phyloP scores from a whole-genome alignment of 208 protist genomes.

The Acanthamoeba healyi region DNA sequence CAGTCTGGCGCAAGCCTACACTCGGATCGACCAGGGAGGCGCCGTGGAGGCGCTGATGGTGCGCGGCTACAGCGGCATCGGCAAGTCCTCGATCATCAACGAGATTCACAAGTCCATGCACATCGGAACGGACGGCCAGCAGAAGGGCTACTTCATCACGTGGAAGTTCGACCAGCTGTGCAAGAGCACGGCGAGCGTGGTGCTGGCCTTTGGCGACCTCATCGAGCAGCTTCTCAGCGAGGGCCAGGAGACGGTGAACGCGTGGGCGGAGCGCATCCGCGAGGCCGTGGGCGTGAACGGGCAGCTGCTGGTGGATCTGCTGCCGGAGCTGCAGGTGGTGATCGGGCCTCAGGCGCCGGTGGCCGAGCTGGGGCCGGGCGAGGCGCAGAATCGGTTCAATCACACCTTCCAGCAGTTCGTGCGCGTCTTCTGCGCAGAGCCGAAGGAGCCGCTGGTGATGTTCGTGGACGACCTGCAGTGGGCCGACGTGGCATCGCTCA shows the following conservation, averaged over 20 bases:
- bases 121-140: not conserved
- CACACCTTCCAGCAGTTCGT: slow-evolving; percentile 72
- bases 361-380: slow-evolving; percentile 30
- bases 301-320: slow-evolving; percentile 60
- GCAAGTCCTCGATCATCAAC: slow-evolving; percentile 56
- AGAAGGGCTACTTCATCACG: slow-evolving; percentile 64
- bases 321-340: slow-evolving; percentile 66
- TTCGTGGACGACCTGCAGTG: slow-evolving; percentile 74
- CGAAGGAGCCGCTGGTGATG: slow-evolving; percentile 54
- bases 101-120: slow-evolving; percentile 20
- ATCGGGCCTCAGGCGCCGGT: slow-evolving; percentile 57
- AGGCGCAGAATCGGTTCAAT: slow-evolving; percentile 72
- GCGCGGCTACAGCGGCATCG: slow-evolving; percentile 68
- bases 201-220: slow-evolving; percentile 47
- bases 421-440: slow-evolving; percentile 24
- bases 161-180: slow-evolving; percentile 73
- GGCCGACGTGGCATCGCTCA: slow-evolving; percentile 69
- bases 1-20: not conserved
- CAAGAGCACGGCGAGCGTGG: slow-evolving; percentile 59
- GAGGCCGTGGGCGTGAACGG: slow-evolving; percentile 59
- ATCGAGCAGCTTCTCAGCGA: slow-evolving; percentile 58
- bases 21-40: not conserved
- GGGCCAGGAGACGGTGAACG: not conserved
- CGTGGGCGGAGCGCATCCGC: not conserved
- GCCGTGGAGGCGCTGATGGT: slow-evolving; percentile 40